Conservation (phyloP, 371 early-diverging fungal species). For the Chytridium lagenaria region DNA sequence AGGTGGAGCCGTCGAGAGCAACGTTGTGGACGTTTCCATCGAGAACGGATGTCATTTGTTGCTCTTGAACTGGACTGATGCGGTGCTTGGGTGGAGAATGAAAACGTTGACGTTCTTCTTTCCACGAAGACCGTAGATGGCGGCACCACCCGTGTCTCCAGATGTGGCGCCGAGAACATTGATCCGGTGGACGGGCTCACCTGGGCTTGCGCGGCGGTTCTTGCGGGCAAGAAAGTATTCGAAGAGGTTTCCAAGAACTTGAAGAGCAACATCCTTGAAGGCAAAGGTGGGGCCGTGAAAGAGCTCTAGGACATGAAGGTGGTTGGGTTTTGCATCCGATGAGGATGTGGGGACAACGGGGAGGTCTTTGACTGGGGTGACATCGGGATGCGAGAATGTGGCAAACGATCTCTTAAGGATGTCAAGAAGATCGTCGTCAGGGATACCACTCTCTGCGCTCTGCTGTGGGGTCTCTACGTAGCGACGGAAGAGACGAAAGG, state of each 20-base stretch:
- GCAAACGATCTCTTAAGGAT: slow-evolving; percentile 77
- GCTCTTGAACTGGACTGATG: slow-evolving; percentile 93
- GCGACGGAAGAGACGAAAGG: slow-evolving; percentile 79
- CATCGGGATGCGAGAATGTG: slow-evolving; percentile 77
- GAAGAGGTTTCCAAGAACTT: slow-evolving; percentile 95
- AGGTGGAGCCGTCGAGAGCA: slow-evolving; percentile 85
- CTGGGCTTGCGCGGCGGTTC: slow-evolving; percentile 50
- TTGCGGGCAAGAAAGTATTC: slow-evolving; percentile 92
- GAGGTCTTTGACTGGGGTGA: slow-evolving; percentile 82
- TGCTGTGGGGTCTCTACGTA: slow-evolving; percentile 62
- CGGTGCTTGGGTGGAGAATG: slow-evolving; percentile 89
- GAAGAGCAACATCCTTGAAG: slow-evolving; percentile 97
- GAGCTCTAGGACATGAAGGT: slow-evolving; percentile 83
- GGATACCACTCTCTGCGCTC: slow-evolving; percentile 65
- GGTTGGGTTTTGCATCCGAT: slow-evolving; percentile 33
- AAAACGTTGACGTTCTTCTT: slow-evolving; percentile 92
- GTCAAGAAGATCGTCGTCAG: slow-evolving; percentile 68
- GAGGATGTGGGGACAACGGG: slow-evolving; percentile 32
- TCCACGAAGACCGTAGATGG: slow-evolving; percentile 94
- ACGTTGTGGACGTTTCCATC: slow-evolving; percentile 93
- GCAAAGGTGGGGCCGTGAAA: slow-evolving; percentile 98
- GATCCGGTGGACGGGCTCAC: slow-evolving; percentile 65
- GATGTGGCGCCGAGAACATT: slow-evolving; percentile 97
- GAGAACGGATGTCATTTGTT: slow-evolving; percentile 95
- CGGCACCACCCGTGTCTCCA: slow-evolving; percentile 98